Conservation (phyloP, 2,329 filamentous ascomycete species). For the Colletotrichum paranaense region DNA sequence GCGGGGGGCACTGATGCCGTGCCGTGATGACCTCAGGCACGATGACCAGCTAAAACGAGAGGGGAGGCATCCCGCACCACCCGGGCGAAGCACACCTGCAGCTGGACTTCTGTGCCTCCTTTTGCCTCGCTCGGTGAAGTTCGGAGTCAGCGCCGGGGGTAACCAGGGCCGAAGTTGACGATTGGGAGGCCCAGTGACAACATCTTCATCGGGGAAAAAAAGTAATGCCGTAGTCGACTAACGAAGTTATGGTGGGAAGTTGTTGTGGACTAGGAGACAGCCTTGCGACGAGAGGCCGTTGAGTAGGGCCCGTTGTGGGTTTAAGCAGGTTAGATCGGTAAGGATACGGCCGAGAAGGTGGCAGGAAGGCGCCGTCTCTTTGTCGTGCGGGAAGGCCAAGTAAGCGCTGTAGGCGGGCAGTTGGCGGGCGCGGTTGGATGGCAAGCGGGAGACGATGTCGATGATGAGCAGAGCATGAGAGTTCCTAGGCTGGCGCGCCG, state of each 20-base stretch:
- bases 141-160: not conserved
- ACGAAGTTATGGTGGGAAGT: not conserved
- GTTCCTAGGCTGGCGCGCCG: conserved; percentile 18
- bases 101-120: not conserved
- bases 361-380: conserved; percentile 33
- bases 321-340: conserved; percentile 13
- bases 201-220: conserved; percentile 21
- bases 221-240: conserved; percentile 7
- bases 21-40: not conserved
- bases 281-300: conserved; percentile 27
- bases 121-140: not conserved
- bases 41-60: not conserved
- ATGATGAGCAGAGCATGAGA: conserved; percentile 17
- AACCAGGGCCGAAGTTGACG: not conserved
- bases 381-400: conserved; percentile 31
- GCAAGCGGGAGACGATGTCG: conserved; percentile 16
- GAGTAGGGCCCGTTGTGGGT: conserved; percentile 27
- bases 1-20: not conserved
- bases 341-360: conserved; percentile 34
- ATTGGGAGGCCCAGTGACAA: not conserved
- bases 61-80: not conserved
- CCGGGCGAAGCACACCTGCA: not conserved
- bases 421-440: conserved; percentile 10
- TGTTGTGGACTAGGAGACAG: conserved; percentile 10
- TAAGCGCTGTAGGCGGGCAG: conserved; percentile 20